Evolutionary conservation across 768 basidiomycete genomes (phyloP), one percentile per base, ranked within the genome.

Genomic region (Fistulinella prunicolor): DNA sequence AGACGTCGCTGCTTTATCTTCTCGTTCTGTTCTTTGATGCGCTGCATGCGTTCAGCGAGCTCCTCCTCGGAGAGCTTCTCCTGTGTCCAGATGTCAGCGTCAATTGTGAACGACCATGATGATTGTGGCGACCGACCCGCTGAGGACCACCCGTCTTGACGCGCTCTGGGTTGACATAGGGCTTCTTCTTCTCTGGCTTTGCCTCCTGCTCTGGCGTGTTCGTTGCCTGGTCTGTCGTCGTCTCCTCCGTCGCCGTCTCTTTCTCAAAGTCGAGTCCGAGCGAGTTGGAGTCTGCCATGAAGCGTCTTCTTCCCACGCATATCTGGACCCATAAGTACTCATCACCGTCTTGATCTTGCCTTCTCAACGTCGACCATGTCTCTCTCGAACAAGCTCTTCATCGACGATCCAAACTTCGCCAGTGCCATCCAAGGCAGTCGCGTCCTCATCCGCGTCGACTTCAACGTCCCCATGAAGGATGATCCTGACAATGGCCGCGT

Each of bases 361-460:
- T 10, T 19, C 13, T 22, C 9, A 14, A 38, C 17, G 9, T 51
- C 70, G 51, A 79, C 63, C 58, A 85, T 97, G 94, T 96, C 94
- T 49, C 86, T 98, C 68, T 85, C 94, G 21, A 93, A 86, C 74
- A 98, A 97, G 70, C 81, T 98, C 57, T 80, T 89, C 53, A 90
- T 98, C 72, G 88, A 84, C 53, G 95, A 98, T 71, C 75, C 95
- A 64, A 42, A 10, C 19, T 63, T 63, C 19, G 59, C 61, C 16
- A 21, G 45, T 20, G 80, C 86, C 58, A 83, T 97, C 78, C 82
- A 81, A 57, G 86, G 75, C 61, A 92, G 89, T 70, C 88, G 89
- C 55, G 89, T 94, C 58, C 86, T 95, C 64, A 89, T 95, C 64
- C 88, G 92, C 58, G 94, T 94, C 57, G 93, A 95, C 75, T 95